These are phyloP conservation scores for Naganishia onofrii DNA, from an alignment of 768 basidiomycete species.

Conservation along the genomic window DNA sequence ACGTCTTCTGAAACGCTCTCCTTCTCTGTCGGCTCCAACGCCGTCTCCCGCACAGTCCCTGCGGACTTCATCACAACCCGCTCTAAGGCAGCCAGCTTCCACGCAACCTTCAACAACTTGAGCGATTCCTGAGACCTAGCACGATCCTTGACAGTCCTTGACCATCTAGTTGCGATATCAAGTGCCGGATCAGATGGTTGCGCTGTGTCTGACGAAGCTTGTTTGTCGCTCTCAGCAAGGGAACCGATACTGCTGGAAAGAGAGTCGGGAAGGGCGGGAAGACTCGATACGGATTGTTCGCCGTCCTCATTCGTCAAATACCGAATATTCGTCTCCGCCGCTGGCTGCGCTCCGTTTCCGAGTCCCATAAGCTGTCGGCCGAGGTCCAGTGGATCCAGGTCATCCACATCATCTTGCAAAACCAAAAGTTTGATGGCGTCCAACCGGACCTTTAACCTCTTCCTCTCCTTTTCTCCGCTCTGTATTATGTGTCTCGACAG, in stretches of 20 bases:
- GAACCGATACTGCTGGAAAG: background rate
- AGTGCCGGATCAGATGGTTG: background rate
- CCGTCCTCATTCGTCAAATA: background rate
- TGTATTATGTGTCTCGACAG: background rate
- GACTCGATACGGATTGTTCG: background rate
- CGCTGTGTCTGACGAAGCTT: background rate
- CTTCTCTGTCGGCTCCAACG: background rate
- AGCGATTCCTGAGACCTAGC: conserved; percentile 10
- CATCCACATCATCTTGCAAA: conserved; percentile 13
- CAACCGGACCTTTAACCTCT: conserved; percentile 7
- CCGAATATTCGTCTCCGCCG: background rate
- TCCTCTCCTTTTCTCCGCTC: conserved; percentile 11
- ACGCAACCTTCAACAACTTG: conserved; percentile 16
- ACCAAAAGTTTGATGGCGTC: conserved; percentile 16
- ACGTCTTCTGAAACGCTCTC: background rate
- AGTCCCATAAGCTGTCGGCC: background rate
- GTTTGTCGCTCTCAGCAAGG: background rate
- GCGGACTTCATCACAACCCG: conserved; percentile 3
- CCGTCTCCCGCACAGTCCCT: background rate
- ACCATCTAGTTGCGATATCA: background rate
- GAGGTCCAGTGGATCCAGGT: background rate
- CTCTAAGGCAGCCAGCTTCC: conserved; percentile 11
- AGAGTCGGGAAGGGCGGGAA: background rate
- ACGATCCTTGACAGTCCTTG: conserved; percentile 8
- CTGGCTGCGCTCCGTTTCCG: background rate